phyloP scores from a whole-genome alignment of 495 filamentous ascomycete species.

The Lasiosphaeria hispida region DNA sequence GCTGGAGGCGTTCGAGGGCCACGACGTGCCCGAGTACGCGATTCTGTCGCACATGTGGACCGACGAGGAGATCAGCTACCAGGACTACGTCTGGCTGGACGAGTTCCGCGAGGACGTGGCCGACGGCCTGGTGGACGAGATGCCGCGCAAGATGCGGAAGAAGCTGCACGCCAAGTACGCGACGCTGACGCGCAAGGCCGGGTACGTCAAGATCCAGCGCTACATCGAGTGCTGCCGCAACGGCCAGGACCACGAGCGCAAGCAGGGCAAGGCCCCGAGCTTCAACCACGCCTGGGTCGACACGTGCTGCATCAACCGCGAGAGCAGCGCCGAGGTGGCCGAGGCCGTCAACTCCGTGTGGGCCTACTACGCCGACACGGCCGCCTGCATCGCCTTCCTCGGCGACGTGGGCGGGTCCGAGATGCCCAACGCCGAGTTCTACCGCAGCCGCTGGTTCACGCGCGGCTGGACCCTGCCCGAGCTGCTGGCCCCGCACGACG shows the following conservation, averaged over 20 bases:
- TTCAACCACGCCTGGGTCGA: not conserved
- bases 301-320: not conserved
- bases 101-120: not conserved
- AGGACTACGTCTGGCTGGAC: not conserved
- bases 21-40: not conserved
- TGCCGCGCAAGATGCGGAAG: not conserved
- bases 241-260: no score
- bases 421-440: not conserved
- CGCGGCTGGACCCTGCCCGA: slow-evolving; percentile 47
- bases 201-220: not conserved
- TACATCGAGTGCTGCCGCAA: not conserved
- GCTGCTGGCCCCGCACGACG: slow-evolving; percentile 32
- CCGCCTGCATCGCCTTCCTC: slow-evolving; percentile 34
- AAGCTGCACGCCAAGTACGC: not conserved
- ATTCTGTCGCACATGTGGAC: not conserved
- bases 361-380: slow-evolving; percentile 26
- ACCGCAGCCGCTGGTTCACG: slow-evolving; percentile 32
- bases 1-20: not conserved
- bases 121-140: not conserved
- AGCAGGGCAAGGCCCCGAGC: no score
- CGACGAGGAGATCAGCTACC: not conserved
- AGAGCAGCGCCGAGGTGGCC: slow-evolving; percentile 1
- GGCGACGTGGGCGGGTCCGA: slow-evolving; percentile 20
- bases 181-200: not conserved
- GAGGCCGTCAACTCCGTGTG: slow-evolving; percentile 24